Evolutionary conservation across 2,329 filamentous ascomycete genomes (phyloP).

Genomic region (Aspergillus pseudoglaucus): DNA sequence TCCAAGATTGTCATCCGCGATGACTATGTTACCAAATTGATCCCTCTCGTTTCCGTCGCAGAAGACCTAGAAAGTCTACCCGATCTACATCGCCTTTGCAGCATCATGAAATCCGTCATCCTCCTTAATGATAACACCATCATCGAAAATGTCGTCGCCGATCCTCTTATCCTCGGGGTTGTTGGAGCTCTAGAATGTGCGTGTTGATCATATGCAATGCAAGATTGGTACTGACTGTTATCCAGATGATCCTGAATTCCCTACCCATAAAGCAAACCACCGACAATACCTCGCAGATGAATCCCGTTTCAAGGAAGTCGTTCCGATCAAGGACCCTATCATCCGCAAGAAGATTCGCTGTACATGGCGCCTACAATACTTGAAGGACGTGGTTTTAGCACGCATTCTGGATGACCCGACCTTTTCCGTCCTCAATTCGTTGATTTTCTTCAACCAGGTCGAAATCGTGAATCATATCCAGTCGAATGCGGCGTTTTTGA

Average conservation of each 20-base stretch:
- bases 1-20: slow-evolving; percentile 80
- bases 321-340: slow-evolving; percentile 74
- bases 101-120: slow-evolving; percentile 95
- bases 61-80: slow-evolving; percentile 83
- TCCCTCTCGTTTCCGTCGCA: slow-evolving; percentile 77
- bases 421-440: slow-evolving; percentile 91
- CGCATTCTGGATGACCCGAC: slow-evolving; percentile 95
- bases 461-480: slow-evolving; percentile 97
- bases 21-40: slow-evolving; percentile 79
- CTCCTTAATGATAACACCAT: slow-evolving; percentile 90
- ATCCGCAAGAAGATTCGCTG: slow-evolving; percentile 90
- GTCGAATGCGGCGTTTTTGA: slow-evolving; percentile 67
- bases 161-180: slow-evolving; percentile 82
- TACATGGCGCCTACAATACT: slow-evolving; percentile 90
- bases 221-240: slow-evolving; percentile 22
- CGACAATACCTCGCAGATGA: slow-evolving; percentile 84
- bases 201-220: slow-evolving; percentile 13
- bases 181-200: slow-evolving; percentile 86
- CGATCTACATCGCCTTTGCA: slow-evolving; percentile 87
- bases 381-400: slow-evolving; percentile 96
- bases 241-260: slow-evolving; percentile 86
- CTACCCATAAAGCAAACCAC: slow-evolving; percentile 94
- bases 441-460: slow-evolving; percentile 99
- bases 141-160: slow-evolving; percentile 87
- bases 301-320: slow-evolving; percentile 91